A percentile compares a stretch with the other conserved stretches of the same genome.
These are phyloP conservation scores for Karstenula rhodostoma DNA, from an alignment of 2,329 filamentous ascomycete genomes.

Conservation along the genomic window DNA sequence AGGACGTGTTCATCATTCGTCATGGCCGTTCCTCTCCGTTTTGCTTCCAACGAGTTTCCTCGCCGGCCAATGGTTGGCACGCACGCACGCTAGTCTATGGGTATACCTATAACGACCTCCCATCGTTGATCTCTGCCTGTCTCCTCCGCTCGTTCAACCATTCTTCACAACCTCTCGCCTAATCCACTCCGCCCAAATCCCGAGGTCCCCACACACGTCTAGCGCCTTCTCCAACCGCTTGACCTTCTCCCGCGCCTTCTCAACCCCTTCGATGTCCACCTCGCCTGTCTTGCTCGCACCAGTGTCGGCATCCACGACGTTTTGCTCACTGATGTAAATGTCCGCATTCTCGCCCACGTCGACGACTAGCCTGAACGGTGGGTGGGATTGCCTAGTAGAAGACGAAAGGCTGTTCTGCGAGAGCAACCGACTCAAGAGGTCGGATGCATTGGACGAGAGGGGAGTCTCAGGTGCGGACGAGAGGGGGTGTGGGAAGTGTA, in stretches of 20 bases:
- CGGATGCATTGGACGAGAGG: conserved; percentile 14
- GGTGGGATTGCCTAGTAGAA: conserved; percentile 22
- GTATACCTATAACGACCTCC: not conserved
- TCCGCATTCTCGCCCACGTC: conserved; percentile 68
- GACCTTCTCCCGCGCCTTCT: conserved; percentile 29
- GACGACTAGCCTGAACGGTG: conserved; percentile 62
- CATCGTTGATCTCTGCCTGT: not conserved
- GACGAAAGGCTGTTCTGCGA: conserved; percentile 1
- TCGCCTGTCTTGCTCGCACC: conserved; percentile 2
- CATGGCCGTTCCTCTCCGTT: not conserved
- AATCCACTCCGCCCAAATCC: conserved; percentile 63
- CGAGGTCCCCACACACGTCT: conserved; percentile 58
- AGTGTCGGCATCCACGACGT: conserved; percentile 51
- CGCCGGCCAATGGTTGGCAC: not conserved
- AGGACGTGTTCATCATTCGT: not conserved
- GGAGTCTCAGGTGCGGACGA: conserved; percentile 6
- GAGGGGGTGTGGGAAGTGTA: conserved; percentile 41
- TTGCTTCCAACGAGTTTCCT: no score
- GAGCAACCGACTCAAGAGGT: conserved; percentile 18
- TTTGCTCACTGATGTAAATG: conserved; percentile 67
- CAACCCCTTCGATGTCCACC: conserved; percentile 37
- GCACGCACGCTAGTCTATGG: not conserved
- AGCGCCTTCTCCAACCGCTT: conserved; percentile 55
- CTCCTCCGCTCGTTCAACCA: not conserved
- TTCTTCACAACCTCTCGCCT: conserved; percentile 26